A percentile compares a stretch with the other conserved stretches of the same genome.
These are phyloP conservation scores for Serendipita sp. DNA, from an alignment of 768 basidiomycete genomes.

Conservation along the genomic window DNA sequence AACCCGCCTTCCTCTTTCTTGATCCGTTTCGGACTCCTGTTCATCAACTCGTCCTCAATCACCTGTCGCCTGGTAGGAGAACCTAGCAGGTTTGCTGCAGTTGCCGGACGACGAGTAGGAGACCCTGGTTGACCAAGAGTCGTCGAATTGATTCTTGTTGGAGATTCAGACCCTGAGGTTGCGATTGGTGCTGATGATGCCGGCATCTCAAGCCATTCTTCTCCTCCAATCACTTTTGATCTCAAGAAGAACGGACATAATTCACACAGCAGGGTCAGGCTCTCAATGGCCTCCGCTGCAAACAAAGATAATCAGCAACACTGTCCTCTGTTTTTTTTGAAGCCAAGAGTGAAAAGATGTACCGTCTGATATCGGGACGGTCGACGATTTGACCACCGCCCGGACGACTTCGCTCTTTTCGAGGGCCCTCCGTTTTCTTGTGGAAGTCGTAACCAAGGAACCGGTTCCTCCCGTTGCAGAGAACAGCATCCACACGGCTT, in stretches of 20 bases:
- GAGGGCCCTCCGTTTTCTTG: slow-evolving; percentile 55
- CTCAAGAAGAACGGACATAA: slow-evolving; percentile 72
- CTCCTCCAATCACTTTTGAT: slow-evolving; percentile 40
- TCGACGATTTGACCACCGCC: slow-evolving; percentile 64
- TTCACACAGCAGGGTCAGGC: slow-evolving; percentile 43
- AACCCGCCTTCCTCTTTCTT: slow-evolving; percentile 57
- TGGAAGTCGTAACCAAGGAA: slow-evolving; percentile 34
- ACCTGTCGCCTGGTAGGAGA: slow-evolving; percentile 20
- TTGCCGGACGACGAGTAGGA: neutral
- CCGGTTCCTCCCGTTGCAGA: slow-evolving; percentile 37
- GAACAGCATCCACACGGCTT: slow-evolving; percentile 81
- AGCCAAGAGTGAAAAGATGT: neutral
- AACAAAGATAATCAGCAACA: neutral
- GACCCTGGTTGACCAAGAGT: neutral
- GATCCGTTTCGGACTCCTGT: slow-evolving; percentile 56
- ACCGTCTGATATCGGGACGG: slow-evolving; percentile 52
- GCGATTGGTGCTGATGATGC: slow-evolving; percentile 14
- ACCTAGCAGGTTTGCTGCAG: slow-evolving; percentile 17
- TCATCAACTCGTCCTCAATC: slow-evolving; percentile 43
- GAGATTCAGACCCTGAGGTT: neutral
- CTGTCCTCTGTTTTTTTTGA: neutral
- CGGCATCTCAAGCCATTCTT: slow-evolving; percentile 38
- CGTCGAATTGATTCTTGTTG: neutral
- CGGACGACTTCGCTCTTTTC: slow-evolving; percentile 48
- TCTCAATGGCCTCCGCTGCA: slow-evolving; percentile 56